Evolutionary conservation across 805 yeast genomes (phyloP).

Genomic region (Starmerella bombi): DNA sequence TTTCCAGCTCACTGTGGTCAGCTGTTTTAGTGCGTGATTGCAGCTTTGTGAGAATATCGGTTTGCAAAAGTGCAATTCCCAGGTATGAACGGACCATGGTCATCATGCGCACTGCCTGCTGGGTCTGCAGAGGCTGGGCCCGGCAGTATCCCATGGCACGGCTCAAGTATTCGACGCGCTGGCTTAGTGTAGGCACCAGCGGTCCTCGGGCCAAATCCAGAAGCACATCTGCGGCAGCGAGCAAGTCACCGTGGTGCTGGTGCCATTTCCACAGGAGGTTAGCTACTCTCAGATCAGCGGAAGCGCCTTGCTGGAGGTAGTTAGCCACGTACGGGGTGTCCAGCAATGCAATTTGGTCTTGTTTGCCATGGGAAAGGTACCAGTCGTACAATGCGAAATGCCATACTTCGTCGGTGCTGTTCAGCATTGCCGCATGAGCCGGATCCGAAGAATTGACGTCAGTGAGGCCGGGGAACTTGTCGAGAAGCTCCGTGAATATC

Average conservation of each 20-base stretch:
- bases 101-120: slow-evolving; percentile 58
- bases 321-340: slow-evolving; percentile 70
- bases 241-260: slow-evolving; percentile 65
- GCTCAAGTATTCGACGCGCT: slow-evolving; percentile 76
- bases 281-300: slow-evolving; percentile 54
- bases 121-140: slow-evolving; percentile 63
- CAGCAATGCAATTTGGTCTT: slow-evolving; percentile 63
- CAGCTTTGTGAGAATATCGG: slow-evolving; percentile 37
- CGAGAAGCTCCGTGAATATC: slow-evolving; percentile 54
- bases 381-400: slow-evolving; percentile 88
- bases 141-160: slow-evolving; percentile 89
- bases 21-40: no score
- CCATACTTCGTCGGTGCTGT: slow-evolving; percentile 67
- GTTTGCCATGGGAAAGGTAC: slow-evolving; percentile 66
- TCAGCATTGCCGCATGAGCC: slow-evolving; percentile 61
- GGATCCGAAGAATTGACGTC: slow-evolving; percentile 37
- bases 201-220: slow-evolving; percentile 60
- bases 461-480: slow-evolving; percentile 45
- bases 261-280: slow-evolving; percentile 80
- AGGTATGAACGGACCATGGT: slow-evolving; percentile 62
- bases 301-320: slow-evolving; percentile 43
- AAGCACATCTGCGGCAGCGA: slow-evolving; percentile 71
- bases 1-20: slow-evolving; percentile 38
- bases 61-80: slow-evolving; percentile 77
- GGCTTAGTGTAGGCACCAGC: slow-evolving; percentile 51